Percentiles rank a stretch among this genome's conserved stretches.
Evolutionary conservation across 2,329 filamentous ascomycete genomes (phyloP).

Genomic region (Nannizzia gypsea): DNA sequence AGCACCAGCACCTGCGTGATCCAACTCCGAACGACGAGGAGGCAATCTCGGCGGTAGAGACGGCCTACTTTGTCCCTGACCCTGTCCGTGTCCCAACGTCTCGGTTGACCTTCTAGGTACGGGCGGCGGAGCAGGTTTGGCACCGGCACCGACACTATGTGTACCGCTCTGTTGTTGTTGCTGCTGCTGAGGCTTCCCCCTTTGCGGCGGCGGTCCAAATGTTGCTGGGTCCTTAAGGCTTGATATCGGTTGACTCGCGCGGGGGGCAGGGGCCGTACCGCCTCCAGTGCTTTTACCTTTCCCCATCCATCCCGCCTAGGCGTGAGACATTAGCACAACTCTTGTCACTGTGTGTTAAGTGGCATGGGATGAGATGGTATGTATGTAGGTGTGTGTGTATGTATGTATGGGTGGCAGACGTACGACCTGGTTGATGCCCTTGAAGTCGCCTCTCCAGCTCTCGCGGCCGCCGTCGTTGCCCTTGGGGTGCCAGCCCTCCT

Average conservation of each 20-base stretch:
- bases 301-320: constrained; percentile 48
- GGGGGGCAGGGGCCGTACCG: constrained; percentile 33
- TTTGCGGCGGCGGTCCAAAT: constrained; percentile 69
- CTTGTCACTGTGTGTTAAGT: no score
- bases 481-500: constrained; percentile 45
- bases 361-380: no score
- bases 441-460: constrained; percentile 45
- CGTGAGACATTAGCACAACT: not conserved
- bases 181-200: not conserved
- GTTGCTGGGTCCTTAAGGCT: constrained; percentile 61
- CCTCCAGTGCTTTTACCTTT: constrained; percentile 38
- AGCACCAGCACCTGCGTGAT: no score
- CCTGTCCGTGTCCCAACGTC: constrained; percentile 23
- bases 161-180: not conserved
- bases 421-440: constrained; percentile 47
- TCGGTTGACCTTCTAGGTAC: constrained; percentile 50
- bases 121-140: constrained; percentile 39
- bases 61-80: constrained; percentile 37
- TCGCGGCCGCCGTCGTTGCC: constrained; percentile 42
- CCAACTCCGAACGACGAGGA: constrained; percentile 41
- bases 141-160: not conserved
- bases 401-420: constrained; percentile 15
- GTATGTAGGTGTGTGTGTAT: no score
- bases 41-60: constrained; percentile 58
- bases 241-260: constrained; percentile 52